Conservation (phyloP, 2,329 filamentous ascomycete species). For the Tolypocladium inflatum region DNA sequence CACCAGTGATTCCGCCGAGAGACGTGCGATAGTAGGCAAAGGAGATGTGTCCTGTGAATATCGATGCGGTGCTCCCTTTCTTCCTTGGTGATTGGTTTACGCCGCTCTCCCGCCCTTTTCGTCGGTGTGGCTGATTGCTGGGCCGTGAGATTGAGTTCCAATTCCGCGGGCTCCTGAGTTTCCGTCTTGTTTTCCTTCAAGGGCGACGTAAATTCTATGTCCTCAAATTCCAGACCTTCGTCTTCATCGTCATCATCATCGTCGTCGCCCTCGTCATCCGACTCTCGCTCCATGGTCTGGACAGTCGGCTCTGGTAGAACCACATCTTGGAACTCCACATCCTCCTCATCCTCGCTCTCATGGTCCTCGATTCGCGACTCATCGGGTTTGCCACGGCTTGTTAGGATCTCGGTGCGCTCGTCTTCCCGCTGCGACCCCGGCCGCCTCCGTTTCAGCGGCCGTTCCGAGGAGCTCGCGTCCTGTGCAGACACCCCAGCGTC, state of each 20-base stretch:
- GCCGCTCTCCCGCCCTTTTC: slow-evolving; percentile 27
- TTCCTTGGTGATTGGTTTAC: slow-evolving; percentile 42
- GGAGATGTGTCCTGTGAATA: slow-evolving; percentile 77
- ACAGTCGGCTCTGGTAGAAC: slow-evolving; percentile 34
- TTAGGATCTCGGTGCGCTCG: not conserved
- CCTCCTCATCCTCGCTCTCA: slow-evolving; percentile 23
- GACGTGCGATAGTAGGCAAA: slow-evolving; percentile 73
- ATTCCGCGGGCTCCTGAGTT: slow-evolving; percentile 19
- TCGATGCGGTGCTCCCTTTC: slow-evolving; percentile 53
- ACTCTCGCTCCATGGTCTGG: slow-evolving; percentile 41
- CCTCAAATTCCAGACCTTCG: slow-evolving; percentile 35
- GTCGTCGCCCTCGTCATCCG: slow-evolving; percentile 34
- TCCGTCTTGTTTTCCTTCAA: slow-evolving; percentile 11
- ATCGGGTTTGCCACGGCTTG: not conserved
- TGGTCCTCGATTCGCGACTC: slow-evolving; percentile 1
- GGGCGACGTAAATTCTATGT: slow-evolving; percentile 32
- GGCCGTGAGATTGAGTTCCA: slow-evolving; percentile 44
- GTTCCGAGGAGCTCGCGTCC: slow-evolving; percentile 19
- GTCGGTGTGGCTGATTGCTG: slow-evolving; percentile 24
- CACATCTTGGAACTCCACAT: slow-evolving; percentile 42
- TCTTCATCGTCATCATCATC: slow-evolving; percentile 29
- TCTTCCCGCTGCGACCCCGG: slow-evolving; percentile 7
- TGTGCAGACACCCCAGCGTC: slow-evolving; percentile 32
- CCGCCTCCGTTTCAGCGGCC: slow-evolving; percentile 30
- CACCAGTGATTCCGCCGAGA: slow-evolving; percentile 81